Conservation (phyloP, 1,284 basidiomycete species). For the Boletus semigastroideus region DNA sequence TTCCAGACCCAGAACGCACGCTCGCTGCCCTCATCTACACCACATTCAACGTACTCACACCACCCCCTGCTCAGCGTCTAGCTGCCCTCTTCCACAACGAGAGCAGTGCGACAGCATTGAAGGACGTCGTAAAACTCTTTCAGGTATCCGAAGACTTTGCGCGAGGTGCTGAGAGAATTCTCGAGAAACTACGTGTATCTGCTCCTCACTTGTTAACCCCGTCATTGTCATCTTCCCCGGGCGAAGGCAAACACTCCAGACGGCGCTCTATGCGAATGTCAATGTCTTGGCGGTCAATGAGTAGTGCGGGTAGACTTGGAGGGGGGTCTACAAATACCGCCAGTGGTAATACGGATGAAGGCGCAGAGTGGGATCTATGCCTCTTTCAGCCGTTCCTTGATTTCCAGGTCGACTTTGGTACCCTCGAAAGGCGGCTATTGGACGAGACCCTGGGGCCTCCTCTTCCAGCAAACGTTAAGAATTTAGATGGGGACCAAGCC, state of each 20-base stretch:
- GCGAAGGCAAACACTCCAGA: constrained; percentile 34
- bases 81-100: constrained; percentile 63
- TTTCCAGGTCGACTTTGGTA: constrained; percentile 79
- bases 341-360: constrained; percentile 31
- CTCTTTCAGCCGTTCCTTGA: constrained; percentile 92
- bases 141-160: constrained; percentile 82
- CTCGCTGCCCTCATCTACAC: constrained; percentile 81
- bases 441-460: constrained; percentile 46
- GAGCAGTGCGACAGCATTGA: constrained; percentile 57
- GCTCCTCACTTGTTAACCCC: constrained; percentile 27
- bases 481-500: constrained; percentile 51
- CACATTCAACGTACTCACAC: constrained; percentile 74
- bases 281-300: constrained; percentile 59
- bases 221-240: constrained; percentile 22
- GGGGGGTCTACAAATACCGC: constrained; percentile 8
- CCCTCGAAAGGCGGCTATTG: constrained; percentile 71
- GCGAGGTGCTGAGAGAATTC: constrained; percentile 62
- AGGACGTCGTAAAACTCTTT: constrained; percentile 69
- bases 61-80: constrained; percentile 77
- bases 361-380: constrained; percentile 81
- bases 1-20: constrained; percentile 73
- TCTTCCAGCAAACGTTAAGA: constrained; percentile 38
- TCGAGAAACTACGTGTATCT: constrained; percentile 69
- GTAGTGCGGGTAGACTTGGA: constrained; percentile 19
- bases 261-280: constrained; percentile 71